Evolutionary conservation across 2,329 filamentous ascomycete species (phyloP).

Genomic region (Cadophora sp.): DNA sequence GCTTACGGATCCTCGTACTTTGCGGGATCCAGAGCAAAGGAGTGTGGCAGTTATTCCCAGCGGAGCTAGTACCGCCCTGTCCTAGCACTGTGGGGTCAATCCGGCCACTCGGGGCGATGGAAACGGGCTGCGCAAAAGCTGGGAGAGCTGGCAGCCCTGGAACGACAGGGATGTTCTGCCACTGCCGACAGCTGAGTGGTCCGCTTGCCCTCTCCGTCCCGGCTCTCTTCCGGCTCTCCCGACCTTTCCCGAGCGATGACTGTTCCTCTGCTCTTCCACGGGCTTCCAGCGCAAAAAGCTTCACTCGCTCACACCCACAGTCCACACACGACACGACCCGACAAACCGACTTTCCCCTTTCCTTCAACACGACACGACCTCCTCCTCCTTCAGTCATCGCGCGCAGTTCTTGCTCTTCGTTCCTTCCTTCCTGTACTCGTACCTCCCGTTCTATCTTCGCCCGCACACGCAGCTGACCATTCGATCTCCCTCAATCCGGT

Average conservation of each 20-base stretch:
- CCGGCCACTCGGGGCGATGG: slow-evolving; percentile 13
- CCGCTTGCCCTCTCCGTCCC: neutral
- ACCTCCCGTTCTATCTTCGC: slow-evolving; percentile 8
- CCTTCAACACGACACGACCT: slow-evolving; percentile 5
- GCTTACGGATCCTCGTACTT: neutral
- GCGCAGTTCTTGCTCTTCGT: slow-evolving; percentile 16
- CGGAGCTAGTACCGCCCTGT: too few relatives aligned
- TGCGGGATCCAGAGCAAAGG: too few relatives aligned
- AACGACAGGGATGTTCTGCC: neutral
- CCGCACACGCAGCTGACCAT: slow-evolving; percentile 7
- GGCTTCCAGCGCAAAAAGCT: slow-evolving; percentile 11
- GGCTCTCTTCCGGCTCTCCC: neutral
- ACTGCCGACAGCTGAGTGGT: slow-evolving; percentile 13
- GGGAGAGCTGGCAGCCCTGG: neutral
- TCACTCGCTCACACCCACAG: neutral
- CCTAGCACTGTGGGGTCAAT: neutral
- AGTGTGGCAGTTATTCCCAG: too few relatives aligned
- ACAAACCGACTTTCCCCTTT: neutral
- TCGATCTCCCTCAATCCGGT: neutral
- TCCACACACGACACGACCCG: neutral
- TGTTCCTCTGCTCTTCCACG: slow-evolving; percentile 8
- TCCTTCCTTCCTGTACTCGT: neutral
- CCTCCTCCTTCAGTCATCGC: neutral
- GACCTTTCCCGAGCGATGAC: slow-evolving; percentile 14
- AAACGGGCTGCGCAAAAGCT: neutral